A percentile compares a stretch with the other conserved stretches of the same genome.
phyloP scores from a whole-genome alignment of 352 stramenopile genomes.

The Globisporangium rhizosaccharum region DNA sequence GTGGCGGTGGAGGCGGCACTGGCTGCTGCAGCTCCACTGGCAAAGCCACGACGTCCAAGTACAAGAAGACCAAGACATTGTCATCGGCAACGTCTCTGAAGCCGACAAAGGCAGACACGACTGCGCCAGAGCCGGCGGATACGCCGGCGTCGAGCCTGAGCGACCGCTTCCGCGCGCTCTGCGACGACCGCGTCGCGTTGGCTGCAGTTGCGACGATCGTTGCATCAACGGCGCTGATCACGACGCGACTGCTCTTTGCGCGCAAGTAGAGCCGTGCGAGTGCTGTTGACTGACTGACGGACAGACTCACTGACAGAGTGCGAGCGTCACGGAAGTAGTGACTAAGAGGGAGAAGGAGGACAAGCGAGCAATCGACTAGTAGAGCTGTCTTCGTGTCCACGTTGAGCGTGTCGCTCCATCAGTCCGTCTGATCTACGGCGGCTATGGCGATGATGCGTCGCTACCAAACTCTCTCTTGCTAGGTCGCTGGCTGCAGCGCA shows the following conservation, averaged over 20 bases:
- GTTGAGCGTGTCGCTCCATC: neutral
- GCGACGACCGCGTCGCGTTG: slow-evolving; percentile 54
- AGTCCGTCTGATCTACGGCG: neutral
- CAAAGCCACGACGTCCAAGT: slow-evolving; percentile 15
- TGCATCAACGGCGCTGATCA: slow-evolving; percentile 44
- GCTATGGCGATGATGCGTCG: neutral
- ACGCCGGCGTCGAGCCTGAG: neutral
- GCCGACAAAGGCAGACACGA: neutral
- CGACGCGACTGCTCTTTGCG: slow-evolving; percentile 33
- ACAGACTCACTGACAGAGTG: neutral
- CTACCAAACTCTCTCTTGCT: neutral
- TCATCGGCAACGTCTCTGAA: neutral
- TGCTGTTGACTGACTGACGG: neutral
- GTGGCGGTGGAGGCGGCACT: slow-evolving; percentile 8
- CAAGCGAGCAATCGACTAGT: too few relatives aligned
- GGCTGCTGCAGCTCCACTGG: slow-evolving; percentile 3
- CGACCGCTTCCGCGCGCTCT: slow-evolving; percentile 19
- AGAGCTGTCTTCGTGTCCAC: neutral
- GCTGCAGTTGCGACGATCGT: slow-evolving; percentile 40
- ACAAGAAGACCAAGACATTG: slow-evolving; percentile 19
- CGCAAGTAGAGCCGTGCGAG: slow-evolving; percentile 21
- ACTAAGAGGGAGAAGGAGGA: too few relatives aligned
- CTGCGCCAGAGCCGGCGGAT: neutral
- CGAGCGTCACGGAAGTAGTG: neutral
- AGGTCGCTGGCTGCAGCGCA: slow-evolving; percentile 1